phyloP scores from a whole-genome alignment of 2,329 filamentous ascomycete genomes.

The Helminthosporium solani region DNA sequence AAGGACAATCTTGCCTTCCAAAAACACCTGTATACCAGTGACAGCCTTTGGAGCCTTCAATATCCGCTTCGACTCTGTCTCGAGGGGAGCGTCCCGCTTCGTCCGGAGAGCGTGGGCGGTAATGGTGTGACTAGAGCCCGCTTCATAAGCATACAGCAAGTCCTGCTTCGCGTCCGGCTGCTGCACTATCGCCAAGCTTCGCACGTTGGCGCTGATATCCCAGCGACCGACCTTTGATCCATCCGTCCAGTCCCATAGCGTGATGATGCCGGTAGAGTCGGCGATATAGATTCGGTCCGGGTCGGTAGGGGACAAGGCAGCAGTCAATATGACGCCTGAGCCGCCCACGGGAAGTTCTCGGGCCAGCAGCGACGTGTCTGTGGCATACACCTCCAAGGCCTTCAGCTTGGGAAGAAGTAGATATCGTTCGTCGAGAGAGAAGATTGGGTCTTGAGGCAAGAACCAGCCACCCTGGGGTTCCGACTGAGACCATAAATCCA shows the following conservation, averaged over 20 bases:
- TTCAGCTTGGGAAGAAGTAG: conserved; percentile 74
- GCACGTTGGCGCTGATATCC: conserved; percentile 43
- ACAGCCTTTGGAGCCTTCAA: conserved; percentile 43
- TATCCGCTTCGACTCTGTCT: conserved; percentile 38
- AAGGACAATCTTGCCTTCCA: conserved; percentile 60
- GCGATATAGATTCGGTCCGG: conserved; percentile 56
- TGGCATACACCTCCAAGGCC: conserved; percentile 77
- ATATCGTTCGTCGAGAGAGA: conserved; percentile 59
- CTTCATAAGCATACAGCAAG: conserved; percentile 44
- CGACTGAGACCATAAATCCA: conserved; percentile 42
- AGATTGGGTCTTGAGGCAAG: conserved; percentile 57
- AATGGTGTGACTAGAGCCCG: conserved; percentile 43
- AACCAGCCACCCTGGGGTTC: conserved; percentile 57
- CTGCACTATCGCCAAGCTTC: conserved; percentile 32
- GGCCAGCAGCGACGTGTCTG: conserved; percentile 76
- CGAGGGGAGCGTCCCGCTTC: conserved; percentile 22
- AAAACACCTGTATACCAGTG: conserved; percentile 46
- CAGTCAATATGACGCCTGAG: conserved; percentile 50
- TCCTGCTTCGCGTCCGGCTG: conserved; percentile 33
- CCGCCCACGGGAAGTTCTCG: conserved; percentile 61
- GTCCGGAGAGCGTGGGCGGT: conserved; percentile 38
- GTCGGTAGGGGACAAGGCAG: conserved; percentile 54
- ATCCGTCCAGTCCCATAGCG: conserved; percentile 60
- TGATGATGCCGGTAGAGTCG: conserved; percentile 52
- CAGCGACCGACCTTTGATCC: conserved; percentile 48